phyloP scores from a whole-genome alignment of 1,284 basidiomycete species.

The Cryptococcus wingfieldii region DNA sequence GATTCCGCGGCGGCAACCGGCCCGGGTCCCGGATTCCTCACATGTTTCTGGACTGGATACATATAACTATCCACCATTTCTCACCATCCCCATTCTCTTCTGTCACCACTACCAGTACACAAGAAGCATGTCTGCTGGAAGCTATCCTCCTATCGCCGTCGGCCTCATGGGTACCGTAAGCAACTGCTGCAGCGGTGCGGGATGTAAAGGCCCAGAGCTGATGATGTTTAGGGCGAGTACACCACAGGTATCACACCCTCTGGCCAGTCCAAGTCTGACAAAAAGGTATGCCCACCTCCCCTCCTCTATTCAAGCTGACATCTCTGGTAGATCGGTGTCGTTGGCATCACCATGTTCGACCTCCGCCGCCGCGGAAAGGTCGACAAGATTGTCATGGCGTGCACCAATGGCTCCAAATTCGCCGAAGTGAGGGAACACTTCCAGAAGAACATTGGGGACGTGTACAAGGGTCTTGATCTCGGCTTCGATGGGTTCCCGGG shows the following conservation, averaged over 20 bases:
- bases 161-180: slow-evolving; percentile 48
- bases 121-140: slow-evolving; percentile 17
- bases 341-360: slow-evolving; percentile 84
- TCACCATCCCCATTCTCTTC: neutral
- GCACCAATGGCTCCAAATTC: slow-evolving; percentile 59
- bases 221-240: slow-evolving; percentile 56
- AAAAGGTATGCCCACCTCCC: slow-evolving; percentile 60
- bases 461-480: slow-evolving; percentile 71
- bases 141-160: slow-evolving; percentile 38
- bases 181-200: neutral
- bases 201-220: slow-evolving; percentile 1
- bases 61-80: neutral
- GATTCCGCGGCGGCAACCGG: too few relatives aligned
- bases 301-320: neutral
- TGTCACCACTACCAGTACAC: neutral
- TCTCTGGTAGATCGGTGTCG: slow-evolving; percentile 61
- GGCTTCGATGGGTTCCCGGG: slow-evolving; percentile 78
- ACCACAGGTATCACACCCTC: slow-evolving; percentile 88
- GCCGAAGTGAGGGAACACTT: slow-evolving; percentile 77
- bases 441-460: slow-evolving; percentile 71
- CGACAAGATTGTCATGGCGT: slow-evolving; percentile 47
- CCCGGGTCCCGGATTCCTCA: too few relatives aligned
- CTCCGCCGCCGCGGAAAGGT: slow-evolving; percentile 80
- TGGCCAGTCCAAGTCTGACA: slow-evolving; percentile 89
- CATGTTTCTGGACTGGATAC: too few relatives aligned